Percentiles rank a stretch among this genome's conserved stretches.
Evolutionary conservation across 179 eudicot genomes (phyloP).

Genomic region (Carnegiea gigantea): DNA sequence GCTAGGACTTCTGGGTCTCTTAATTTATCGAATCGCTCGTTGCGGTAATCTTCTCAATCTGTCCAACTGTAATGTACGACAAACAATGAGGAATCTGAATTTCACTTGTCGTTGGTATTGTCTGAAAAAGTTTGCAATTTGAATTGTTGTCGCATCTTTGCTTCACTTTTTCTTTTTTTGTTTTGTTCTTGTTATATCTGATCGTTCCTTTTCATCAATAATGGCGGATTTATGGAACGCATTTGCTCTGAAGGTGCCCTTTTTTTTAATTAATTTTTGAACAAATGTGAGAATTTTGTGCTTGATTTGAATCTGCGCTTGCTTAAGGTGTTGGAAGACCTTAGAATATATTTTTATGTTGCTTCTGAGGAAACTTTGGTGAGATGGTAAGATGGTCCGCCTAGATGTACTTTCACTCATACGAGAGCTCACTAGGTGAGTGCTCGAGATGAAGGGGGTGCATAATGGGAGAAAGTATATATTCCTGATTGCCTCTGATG

Average conservation of each 20-base stretch:
- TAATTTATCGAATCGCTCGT: conserved; percentile 85
- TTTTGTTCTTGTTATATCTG: neutral
- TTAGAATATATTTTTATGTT: neutral
- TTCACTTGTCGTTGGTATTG: neutral
- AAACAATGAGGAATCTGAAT: neutral
- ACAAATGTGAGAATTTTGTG: too few species aligned
- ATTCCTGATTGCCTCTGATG: neutral
- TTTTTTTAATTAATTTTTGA: too few species aligned
- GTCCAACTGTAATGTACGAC: neutral
- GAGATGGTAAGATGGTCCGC: neutral
- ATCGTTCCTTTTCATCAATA: neutral
- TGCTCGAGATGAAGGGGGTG: neutral
- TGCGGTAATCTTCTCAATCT: conserved; percentile 39
- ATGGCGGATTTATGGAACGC: neutral
- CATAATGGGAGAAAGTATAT: neutral
- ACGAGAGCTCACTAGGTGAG: neutral
- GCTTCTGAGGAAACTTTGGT: neutral
- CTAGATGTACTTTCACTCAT: neutral
- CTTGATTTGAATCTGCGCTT: neutral
- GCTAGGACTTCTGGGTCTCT: conserved; percentile 90
- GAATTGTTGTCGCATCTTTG: neutral
- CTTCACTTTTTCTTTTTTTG: too few species aligned
- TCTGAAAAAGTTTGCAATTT: neutral
- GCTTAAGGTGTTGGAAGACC: neutral
- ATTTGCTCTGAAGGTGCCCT: too few species aligned